A percentile compares a stretch with the other conserved stretches of the same genome.
Conservation (phyloP, 2,329 filamentous ascomycete species). For the Talaromyces atroroseus region DNA sequence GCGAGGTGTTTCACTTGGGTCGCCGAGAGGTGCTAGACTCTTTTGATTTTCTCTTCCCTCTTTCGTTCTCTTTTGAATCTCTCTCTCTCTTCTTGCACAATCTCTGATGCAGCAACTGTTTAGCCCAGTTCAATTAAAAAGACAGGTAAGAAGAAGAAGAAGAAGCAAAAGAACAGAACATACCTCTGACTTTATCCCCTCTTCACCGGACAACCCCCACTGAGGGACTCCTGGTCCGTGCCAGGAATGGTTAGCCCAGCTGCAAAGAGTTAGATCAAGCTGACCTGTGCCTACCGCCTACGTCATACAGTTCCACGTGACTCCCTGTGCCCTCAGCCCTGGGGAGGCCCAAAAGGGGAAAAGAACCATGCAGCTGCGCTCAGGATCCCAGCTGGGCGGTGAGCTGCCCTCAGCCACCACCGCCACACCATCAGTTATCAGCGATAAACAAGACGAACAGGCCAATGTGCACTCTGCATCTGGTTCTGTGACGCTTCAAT, state of each 20-base stretch:
- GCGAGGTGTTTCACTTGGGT: background rate
- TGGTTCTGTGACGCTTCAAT: background rate
- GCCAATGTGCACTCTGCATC: background rate
- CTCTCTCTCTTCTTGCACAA: background rate
- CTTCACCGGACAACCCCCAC: too few species aligned
- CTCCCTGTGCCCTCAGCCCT: conserved; percentile 7
- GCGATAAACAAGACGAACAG: background rate
- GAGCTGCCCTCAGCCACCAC: conserved; percentile 7
- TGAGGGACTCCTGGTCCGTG: conserved; percentile 3
- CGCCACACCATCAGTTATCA: conserved; percentile 3
- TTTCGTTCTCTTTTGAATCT: background rate
- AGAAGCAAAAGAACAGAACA: too few species aligned
- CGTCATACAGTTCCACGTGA: conserved; percentile 5
- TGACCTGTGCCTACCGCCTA: background rate
- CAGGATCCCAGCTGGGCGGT: background rate
- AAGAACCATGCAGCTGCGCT: conserved; percentile 2
- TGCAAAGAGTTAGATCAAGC: background rate
- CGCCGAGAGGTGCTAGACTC: conserved; percentile 6
- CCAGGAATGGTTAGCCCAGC: conserved; percentile 7
- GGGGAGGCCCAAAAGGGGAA: background rate
- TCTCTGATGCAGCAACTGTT: background rate
- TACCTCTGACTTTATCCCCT: background rate
- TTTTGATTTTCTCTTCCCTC: background rate
- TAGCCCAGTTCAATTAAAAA: background rate
- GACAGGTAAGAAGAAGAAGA: background rate